These are phyloP conservation scores for Metrosideros polymorpha DNA, from an alignment of 441 rosid genomes.

Conservation along the genomic window DNA sequence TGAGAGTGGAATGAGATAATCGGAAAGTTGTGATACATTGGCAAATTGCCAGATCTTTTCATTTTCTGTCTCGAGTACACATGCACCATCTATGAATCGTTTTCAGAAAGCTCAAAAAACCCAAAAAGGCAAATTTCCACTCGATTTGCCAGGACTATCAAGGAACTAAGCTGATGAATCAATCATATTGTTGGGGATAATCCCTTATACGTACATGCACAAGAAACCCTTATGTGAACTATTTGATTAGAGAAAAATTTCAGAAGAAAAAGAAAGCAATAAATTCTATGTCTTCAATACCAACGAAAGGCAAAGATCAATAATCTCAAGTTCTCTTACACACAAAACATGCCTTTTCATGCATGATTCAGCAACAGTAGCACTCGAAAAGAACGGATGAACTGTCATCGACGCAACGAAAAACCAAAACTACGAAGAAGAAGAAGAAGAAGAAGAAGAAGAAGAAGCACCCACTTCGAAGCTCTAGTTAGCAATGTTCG, in stretches of 20 bases:
- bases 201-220: neutral
- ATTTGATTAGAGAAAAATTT: neutral
- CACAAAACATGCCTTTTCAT: neutral
- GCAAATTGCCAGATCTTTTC: neutral
- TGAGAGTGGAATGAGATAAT: neutral
- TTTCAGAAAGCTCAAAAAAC: neutral
- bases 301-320: neutral
- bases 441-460: neutral
- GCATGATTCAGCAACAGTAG: neutral
- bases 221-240: neutral
- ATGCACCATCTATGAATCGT: neutral
- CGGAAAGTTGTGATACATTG: neutral
- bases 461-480: neutral
- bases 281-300: neutral
- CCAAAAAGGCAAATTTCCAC: neutral
- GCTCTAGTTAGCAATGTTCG: neutral
- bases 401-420: neutral
- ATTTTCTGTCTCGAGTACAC: neutral
- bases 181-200: neutral
- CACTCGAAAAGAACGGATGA: neutral
- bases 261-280: neutral
- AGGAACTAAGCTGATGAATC: neutral
- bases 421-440: neutral
- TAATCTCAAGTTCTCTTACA: neutral
- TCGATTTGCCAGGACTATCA: neutral